Percentiles rank a stretch among this genome's conserved stretches.
phyloP scores from a whole-genome alignment of 306 rosid genomes.

The Rosa chinensis region DNA sequence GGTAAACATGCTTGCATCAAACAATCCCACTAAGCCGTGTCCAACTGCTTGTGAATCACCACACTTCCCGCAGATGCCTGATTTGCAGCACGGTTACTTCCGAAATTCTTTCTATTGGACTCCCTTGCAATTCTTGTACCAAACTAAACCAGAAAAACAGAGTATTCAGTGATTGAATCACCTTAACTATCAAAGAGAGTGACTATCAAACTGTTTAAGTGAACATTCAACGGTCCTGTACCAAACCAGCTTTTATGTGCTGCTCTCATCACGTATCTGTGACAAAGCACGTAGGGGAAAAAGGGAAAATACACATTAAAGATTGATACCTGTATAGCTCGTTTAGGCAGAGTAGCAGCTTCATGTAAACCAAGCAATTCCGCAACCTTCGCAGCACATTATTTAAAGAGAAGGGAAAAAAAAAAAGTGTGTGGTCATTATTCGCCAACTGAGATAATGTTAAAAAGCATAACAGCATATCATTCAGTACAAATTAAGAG shows the following conservation, averaged over 20 bases:
- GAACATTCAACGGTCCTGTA: background rate
- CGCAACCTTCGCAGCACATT: conserved; percentile 65
- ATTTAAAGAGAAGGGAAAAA: background rate
- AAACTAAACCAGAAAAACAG: conserved; percentile 53
- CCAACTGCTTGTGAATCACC: conserved; percentile 42
- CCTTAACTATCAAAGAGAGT: background rate
- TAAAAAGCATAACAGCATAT: background rate
- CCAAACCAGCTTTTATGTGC: background rate
- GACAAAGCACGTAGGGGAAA: background rate
- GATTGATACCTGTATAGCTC: conserved; percentile 84
- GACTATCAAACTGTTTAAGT: background rate
- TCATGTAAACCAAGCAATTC: conserved; percentile 74
- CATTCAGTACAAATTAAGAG: background rate
- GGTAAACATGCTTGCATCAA: conserved; percentile 6
- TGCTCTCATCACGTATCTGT: background rate
- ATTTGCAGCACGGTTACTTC: conserved; percentile 96
- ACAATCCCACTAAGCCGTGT: conserved; percentile 25
- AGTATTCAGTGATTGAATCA: conserved; percentile 21
- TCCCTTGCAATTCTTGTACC: conserved; percentile 97
- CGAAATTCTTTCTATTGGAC: conserved; percentile 81
- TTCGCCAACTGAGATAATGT: background rate
- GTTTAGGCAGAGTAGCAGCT: conserved; percentile 91
- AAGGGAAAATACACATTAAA: background rate
- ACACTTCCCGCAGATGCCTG: conserved; percentile 95
- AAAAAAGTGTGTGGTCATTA: conserved; percentile 13